Evolutionary conservation across 1,284 basidiomycete genomes (phyloP).

Genomic region (Cryptococcus sp.): DNA sequence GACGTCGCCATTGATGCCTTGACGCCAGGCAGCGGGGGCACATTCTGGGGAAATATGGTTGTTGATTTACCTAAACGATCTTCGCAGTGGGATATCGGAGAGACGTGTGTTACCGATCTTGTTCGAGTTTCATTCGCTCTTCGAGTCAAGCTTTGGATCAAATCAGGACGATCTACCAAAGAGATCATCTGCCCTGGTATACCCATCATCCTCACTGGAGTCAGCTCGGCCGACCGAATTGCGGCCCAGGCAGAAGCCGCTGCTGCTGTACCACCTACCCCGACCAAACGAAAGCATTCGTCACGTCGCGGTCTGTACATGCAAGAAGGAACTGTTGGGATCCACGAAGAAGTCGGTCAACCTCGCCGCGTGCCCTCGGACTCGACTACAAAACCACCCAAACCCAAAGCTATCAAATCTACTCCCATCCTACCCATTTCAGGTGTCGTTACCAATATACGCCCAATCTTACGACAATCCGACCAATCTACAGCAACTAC

Average conservation of each 20-base stretch:
- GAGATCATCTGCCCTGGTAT: conserved; percentile 19
- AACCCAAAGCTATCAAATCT: background rate
- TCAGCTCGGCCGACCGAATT: conserved; percentile 17
- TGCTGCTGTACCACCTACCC: conserved; percentile 1
- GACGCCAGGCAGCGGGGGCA: conserved; percentile 7
- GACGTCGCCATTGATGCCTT: conserved; percentile 19
- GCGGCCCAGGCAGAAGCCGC: conserved; percentile 7
- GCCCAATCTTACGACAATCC: conserved; percentile 27
- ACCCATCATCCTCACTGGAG: conserved; percentile 21
- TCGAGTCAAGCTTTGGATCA: conserved; percentile 25
- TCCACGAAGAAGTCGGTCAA: conserved; percentile 9
- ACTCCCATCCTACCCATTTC: conserved; percentile 8
- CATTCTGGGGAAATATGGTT: conserved; percentile 14
- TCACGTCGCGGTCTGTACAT: conserved; percentile 31
- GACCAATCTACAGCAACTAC: conserved; percentile 5
- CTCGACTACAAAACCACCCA: background rate
- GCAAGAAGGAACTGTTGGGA: conserved; percentile 33
- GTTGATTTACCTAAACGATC: conserved; percentile 23
- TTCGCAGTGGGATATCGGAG: conserved; percentile 35
- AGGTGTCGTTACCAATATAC: conserved; percentile 21
- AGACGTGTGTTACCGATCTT: conserved; percentile 26
- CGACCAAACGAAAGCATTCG: conserved; percentile 17
- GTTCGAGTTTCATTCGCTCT: conserved; percentile 28
- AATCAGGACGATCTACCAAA: conserved; percentile 15
- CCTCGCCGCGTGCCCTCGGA: background rate